These are phyloP conservation scores for Lumnitzera racemosa DNA, from an alignment of 345 rosid genomes.

Conservation along the genomic window DNA sequence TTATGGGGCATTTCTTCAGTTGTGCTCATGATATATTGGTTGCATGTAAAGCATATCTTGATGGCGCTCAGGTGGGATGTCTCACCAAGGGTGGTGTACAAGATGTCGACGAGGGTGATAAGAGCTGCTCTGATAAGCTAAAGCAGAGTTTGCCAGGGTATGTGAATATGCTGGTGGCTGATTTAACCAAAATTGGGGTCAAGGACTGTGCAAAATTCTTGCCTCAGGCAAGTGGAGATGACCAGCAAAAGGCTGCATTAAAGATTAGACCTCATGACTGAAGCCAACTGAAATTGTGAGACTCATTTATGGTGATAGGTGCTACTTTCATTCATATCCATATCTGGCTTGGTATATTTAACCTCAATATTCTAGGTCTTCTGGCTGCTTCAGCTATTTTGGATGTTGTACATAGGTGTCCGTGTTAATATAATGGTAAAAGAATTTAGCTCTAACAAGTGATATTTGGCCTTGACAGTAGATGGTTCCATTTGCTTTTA, in stretches of 20 bases:
- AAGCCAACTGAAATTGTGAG: not conserved
- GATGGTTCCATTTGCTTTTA: too few species aligned
- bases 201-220: constrained; percentile 23
- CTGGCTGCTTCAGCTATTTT: not conserved
- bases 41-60: constrained; percentile 69
- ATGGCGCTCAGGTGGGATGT: constrained; percentile 64
- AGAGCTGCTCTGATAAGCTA: constrained; percentile 33
- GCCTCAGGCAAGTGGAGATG: not conserved
- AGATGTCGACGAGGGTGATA: constrained; percentile 37
- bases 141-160: constrained; percentile 29
- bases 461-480: too few species aligned
- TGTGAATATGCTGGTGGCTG: constrained; percentile 32
- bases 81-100: constrained; percentile 48
- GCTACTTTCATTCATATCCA: not conserved
- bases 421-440: not conserved
- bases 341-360: not conserved
- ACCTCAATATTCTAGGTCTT: too few species aligned
- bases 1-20: constrained; percentile 63
- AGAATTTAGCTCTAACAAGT: constrained; percentile 1
- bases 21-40: constrained; percentile 50
- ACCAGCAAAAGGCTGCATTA: not conserved
- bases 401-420: constrained; percentile 9
- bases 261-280: not conserved
- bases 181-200: constrained; percentile 45
- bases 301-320: too few species aligned